Evolutionary conservation across 768 basidiomycete species (phyloP), one percentile per base, ranked within the genome.

Genomic region (Lactifluus subvellereus): DNA sequence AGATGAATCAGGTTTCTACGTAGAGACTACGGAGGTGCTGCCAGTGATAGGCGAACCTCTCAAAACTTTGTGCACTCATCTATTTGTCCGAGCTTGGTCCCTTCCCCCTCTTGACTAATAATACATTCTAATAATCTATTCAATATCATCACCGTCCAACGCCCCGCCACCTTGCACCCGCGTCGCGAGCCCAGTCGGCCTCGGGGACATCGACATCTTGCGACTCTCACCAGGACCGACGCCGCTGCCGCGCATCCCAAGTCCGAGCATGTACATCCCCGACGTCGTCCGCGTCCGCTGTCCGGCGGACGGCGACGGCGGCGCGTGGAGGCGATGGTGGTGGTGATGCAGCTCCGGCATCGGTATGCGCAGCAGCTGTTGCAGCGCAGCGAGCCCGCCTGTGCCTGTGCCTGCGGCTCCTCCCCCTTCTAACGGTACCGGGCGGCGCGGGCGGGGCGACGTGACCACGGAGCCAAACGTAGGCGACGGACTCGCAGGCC

Each of bases 381-480:
- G 30, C 30, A 57, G 53, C 30, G 65, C 57, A 57, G 65, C 56
- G 30, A 71, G 60, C 52, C 72, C 71, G 64, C 60, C 57, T 54
- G 71, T 67, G 57, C 77, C 43, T 2, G n/a, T 20, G 64, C 60
- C 57, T 54, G 71, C 67, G 57, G 77, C 45, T 3, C 45, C 45
- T 22, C 14, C 11, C 11, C 11, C 22, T 63, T 11, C 56, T 0
- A 16, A 32, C 35, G 84, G 83, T 0, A 77, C 72, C 0, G 79
- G 74, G 54, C 81, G 84, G n/a, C 81, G 76, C 22, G 83, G 70
- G 18, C 81, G 77, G 3, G 86, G 86, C 11, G 79, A 81, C 1
- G 86, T 87, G 80, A 90, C 87, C 43, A 88, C 80, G 38, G 81
- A 76, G 13, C 88, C 88, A 69, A 90, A 90, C 35, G 86, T 89